Conservation (phyloP, 805 yeast genomes). For the Ogataea salicorniae region DNA sequence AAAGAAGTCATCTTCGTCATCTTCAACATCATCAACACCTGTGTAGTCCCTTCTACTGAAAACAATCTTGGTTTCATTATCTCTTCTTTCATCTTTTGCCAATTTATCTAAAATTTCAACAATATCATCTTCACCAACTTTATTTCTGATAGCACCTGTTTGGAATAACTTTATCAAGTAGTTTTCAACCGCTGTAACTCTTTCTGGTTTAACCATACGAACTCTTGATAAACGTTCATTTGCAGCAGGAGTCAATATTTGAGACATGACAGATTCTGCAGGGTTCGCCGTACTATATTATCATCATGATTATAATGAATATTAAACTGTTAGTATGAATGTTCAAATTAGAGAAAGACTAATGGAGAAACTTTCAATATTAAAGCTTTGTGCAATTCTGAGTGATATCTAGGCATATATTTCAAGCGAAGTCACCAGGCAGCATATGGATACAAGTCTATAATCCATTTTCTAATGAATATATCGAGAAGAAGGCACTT, state of each 20-base stretch:
- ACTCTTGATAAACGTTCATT: conserved; percentile 85
- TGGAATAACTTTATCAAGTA: conserved; percentile 67
- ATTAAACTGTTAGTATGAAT: conserved; percentile 2
- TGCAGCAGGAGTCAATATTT: conserved; percentile 75
- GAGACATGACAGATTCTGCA: conserved; percentile 43
- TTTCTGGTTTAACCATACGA: conserved; percentile 82
- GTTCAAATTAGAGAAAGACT: background rate
- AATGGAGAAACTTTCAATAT: too few relatives aligned
- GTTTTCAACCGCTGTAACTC: conserved; percentile 84
- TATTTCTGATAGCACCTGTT: conserved; percentile 69
- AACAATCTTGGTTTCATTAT: conserved; percentile 62
- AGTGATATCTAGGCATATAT: too few relatives aligned
- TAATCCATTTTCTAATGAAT: too few relatives aligned
- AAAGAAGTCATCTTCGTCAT: conserved; percentile 30
- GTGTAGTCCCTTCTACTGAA: conserved; percentile 38
- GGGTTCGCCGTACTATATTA: conserved; percentile 12
- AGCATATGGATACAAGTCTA: too few relatives aligned
- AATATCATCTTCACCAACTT: conserved; percentile 75
- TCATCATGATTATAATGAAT: background rate
- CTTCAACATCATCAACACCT: conserved; percentile 18
- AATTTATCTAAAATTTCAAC: conserved; percentile 80
- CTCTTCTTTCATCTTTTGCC: conserved; percentile 61
- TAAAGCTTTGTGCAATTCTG: too few relatives aligned
- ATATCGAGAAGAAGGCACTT: conserved; percentile 2
- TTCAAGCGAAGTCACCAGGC: too few relatives aligned